Evolutionary conservation across 2,329 filamentous ascomycete species (phyloP), one percentile per base, ranked within the genome.

Genomic region (Hypoxylon sp.): DNA sequence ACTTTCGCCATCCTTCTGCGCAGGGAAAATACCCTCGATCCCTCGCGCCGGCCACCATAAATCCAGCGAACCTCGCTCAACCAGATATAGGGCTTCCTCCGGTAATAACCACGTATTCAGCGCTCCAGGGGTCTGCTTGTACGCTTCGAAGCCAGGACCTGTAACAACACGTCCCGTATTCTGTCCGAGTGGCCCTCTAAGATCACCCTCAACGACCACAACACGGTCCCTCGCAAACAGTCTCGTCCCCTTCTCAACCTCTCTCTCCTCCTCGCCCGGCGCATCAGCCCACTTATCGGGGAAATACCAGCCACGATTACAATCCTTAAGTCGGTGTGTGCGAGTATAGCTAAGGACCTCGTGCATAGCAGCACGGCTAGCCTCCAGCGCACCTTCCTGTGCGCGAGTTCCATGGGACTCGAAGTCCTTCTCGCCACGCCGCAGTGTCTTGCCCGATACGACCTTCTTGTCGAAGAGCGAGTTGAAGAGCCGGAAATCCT

Each of bases 341-440:
- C 95, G 88, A 53, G 92, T 92, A 78, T 92, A 91, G 56, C 89
- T 87, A 61, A 98, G 86, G 2, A 95, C 94, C 74, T 94, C 90
- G 80, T 97, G 92, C 92, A 99, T 96, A 19, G 94, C 95, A 73
- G 87, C 86, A 60, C 95, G 90, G 69, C 94, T 97, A 51, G 92
- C 88, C 76, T 94, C 91, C 56, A 99, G 89, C 8, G 91, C 88
- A 63, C 87, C 86, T 71, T 91, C 89, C 80, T 99, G 96, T 33
- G 92, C 89, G 33, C 88, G 87, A 2, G 96, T 98, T 52, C 93
- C 92, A 81, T 98, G 94, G 29, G 92, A 91, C 81, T 98, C 96
- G 79, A 98, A 99, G 82, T 99, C 96, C 80, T 99, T 99, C 79
- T 97, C 94, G 67, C 96, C 96, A 70, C 94, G 93, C 72, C 95